phyloP scores from a whole-genome alignment of 305 asterid genomes.

The Fraxinus ornus region DNA sequence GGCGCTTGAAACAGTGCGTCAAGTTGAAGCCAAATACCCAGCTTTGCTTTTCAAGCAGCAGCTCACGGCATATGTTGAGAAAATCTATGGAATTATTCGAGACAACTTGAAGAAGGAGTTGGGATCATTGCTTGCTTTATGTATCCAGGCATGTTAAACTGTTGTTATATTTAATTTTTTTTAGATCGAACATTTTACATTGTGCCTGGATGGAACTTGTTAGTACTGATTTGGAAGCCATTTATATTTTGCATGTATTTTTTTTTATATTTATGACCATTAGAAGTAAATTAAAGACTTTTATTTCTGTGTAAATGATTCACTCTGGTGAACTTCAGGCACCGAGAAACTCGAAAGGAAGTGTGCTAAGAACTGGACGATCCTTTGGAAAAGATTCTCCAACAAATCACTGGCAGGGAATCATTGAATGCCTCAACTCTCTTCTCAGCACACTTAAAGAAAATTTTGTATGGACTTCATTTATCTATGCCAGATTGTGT shows the following conservation, averaged over 20 bases:
- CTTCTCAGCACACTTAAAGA: constrained; percentile 82
- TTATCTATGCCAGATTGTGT: constrained; percentile 1
- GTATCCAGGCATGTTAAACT: constrained; percentile 70
- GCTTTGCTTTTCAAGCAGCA: constrained; percentile 99
- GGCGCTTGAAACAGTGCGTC: constrained; percentile 86
- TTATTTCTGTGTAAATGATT: background rate
- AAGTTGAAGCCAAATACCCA: constrained; percentile 96
- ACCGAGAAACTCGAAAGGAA: constrained; percentile 86
- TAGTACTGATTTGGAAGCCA: background rate
- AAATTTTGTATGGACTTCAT: constrained; percentile 65
- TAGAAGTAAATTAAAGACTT: background rate
- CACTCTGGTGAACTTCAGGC: constrained; percentile 54
- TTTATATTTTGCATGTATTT: background rate
- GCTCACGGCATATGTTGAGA: constrained; percentile 95
- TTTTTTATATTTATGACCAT: background rate
- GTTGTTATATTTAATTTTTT: background rate
- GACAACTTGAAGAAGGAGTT: constrained; percentile 93
- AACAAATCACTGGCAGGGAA: constrained; percentile 85
- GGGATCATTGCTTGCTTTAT: constrained; percentile 65
- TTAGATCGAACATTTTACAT: background rate
- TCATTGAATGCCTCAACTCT: constrained; percentile 85
- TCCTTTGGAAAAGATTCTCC: constrained; percentile 86
- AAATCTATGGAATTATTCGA: constrained; percentile 91
- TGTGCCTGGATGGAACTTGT: background rate
- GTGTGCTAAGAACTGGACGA: constrained; percentile 76